Conservation (phyloP, 345 rosid species). For the Rhizophora apiculata region DNA sequence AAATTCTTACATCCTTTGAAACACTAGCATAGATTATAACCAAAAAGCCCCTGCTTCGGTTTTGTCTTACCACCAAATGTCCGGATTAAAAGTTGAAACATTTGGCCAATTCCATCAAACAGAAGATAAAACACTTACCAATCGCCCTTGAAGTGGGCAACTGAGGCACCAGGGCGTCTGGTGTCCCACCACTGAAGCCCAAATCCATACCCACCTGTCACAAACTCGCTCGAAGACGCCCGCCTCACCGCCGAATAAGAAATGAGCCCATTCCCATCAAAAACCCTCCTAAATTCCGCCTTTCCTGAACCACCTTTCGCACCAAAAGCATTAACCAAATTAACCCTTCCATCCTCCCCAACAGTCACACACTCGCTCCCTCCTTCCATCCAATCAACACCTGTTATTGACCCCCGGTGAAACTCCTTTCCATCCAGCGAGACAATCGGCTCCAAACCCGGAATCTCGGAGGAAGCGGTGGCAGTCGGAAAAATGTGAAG, state of each 20-base stretch:
- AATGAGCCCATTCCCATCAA: constrained; percentile 70
- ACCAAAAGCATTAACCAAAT: constrained; percentile 37
- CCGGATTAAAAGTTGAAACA: no score
- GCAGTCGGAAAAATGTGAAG: constrained; percentile 43
- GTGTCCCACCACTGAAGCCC: constrained; percentile 91
- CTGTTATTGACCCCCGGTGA: constrained; percentile 52
- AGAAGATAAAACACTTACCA: constrained; percentile 46
- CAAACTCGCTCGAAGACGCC: constrained; percentile 85
- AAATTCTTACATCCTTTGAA: no score
- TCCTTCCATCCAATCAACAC: constrained; percentile 63
- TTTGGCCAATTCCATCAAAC: not conserved
- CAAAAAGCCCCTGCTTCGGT: no score
- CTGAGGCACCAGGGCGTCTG: constrained; percentile 67
- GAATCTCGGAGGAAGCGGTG: constrained; percentile 23
- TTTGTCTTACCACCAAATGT: no score
- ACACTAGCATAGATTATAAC: no score
- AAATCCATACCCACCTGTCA: constrained; percentile 80
- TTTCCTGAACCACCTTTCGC: constrained; percentile 33
- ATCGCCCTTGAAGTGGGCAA: constrained; percentile 66
- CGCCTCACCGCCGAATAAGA: constrained; percentile 72
- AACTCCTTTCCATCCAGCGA: constrained; percentile 36
- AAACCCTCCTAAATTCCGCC: constrained; percentile 43
- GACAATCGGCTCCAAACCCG: constrained; percentile 29
- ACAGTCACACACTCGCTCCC: constrained; percentile 63
- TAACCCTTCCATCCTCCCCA: constrained; percentile 50